Evolutionary conservation across 2,329 filamentous ascomycete species (phyloP), one percentile per base, ranked within the genome.

Genomic region (Dothiorella sarmentorum): DNA sequence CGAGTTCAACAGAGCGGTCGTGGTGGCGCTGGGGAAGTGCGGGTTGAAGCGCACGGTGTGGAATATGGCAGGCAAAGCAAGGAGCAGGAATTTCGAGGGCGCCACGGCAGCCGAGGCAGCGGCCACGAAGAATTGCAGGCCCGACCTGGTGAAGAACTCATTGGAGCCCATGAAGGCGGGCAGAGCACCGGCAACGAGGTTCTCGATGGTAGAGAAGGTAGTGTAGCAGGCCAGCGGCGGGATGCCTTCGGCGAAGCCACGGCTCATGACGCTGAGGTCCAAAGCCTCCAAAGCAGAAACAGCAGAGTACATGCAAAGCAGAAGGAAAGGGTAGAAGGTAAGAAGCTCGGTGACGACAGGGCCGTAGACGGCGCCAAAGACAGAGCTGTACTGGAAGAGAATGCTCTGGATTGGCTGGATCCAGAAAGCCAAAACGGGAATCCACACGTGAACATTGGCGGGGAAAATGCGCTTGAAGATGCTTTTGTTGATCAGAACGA

Each of bases 361-460:
- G 0, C 93, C 94, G 68, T 83, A 83, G 7, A 81, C 76, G 15
- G 86, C 85, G 0, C 89, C 89, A 18, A 96, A 74, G 7, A 74
- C 66, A 4, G 77, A 79, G 72, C 89, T 95, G 68, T 82, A 77
- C 57, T 80, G 76, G 68, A 87, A 88, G n/a, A 94, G 73, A 44
- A 86, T 80, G 68, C 82, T 88, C 69, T 97, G 91, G 15, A 88
- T 72, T 7, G 83, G 77, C 0, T 92, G 92, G 22, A 89, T 83
- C 75, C 85, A 91, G 61, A 88, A 82, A 4, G 91, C 89, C 40
- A 94, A 75, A 7, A 95, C 74, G 3, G 91, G 89, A 5, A 94
- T 77, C 61, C 88, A 75, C 55, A 78, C 71, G 20, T 69, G 67
- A 65, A 67, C 75, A 66, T 59, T 82, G 71, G 70, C 79, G 71